phyloP scores from a whole-genome alignment of 1,284 basidiomycete species.

The Inonotus obliquus region DNA sequence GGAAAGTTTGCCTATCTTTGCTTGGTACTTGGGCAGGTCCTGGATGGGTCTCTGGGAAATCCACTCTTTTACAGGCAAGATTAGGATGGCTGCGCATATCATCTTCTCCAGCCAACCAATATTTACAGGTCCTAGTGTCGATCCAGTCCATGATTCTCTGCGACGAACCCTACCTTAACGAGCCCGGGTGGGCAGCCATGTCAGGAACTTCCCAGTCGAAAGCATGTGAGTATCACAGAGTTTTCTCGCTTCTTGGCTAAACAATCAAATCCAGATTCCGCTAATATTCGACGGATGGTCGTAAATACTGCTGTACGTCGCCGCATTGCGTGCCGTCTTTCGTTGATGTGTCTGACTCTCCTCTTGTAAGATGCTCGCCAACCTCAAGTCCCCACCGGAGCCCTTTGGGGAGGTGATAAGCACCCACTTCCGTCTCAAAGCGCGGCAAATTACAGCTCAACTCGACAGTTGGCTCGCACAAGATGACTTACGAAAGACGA shows the following conservation, averaged over 20 bases:
- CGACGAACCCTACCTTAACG: conserved; percentile 85
- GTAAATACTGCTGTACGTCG: conserved; percentile 72
- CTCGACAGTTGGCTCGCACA: conserved; percentile 73
- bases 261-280: conserved; percentile 54
- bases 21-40: conserved; percentile 91
- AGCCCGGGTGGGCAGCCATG: conserved; percentile 78
- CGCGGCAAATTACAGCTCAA: conserved; percentile 61
- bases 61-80: conserved; percentile 73
- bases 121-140: conserved; percentile 75
- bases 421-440: conserved; percentile 88
- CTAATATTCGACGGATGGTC: conserved; percentile 86
- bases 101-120: conserved; percentile 9
- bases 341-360: background rate
- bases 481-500: conserved; percentile 62
- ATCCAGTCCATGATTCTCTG: conserved; percentile 92
- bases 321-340: conserved; percentile 6
- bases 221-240: conserved; percentile 45
- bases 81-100: background rate
- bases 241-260: background rate
- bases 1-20: conserved; percentile 87
- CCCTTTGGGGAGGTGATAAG: conserved; percentile 79
- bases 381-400: conserved; percentile 75
- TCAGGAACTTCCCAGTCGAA: conserved; percentile 68
- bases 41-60: conserved; percentile 84
- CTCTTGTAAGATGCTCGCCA: conserved; percentile 70